Percentiles rank a stretch among this genome's conserved stretches.
Conservation (phyloP, 441 rosid genomes). For the Gossypium davidsonii region DNA sequence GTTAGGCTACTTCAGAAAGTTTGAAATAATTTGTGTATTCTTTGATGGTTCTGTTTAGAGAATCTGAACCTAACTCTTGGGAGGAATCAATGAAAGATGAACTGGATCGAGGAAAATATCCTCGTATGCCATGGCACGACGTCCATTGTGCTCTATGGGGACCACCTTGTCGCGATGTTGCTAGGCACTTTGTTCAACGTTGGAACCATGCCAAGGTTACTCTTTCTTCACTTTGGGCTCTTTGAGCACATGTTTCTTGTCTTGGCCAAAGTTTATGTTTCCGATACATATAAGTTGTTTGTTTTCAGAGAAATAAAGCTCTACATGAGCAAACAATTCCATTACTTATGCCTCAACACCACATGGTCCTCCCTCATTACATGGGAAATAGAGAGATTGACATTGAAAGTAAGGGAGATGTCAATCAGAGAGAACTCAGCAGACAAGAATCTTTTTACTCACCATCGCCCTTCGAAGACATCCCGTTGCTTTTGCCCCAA, state of each 20-base stretch:
- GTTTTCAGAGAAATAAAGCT: constrained; percentile 62
- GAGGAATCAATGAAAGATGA: constrained; percentile 69
- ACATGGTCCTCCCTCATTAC: constrained; percentile 80
- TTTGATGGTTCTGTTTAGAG: constrained; percentile 29
- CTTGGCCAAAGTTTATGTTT: constrained; percentile 4
- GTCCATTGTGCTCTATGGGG: constrained; percentile 81
- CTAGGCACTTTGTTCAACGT: constrained; percentile 68
- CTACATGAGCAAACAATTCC: constrained; percentile 61
- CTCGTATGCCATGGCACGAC: constrained; percentile 88
- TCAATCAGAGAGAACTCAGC: constrained; percentile 30
- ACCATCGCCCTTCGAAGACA: constrained; percentile 47
- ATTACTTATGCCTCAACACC: constrained; percentile 69
- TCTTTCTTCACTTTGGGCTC: neutral
- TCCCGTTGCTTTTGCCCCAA: constrained; percentile 68
- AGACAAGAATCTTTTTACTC: constrained; percentile 52
- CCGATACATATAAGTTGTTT: constrained; percentile 11
- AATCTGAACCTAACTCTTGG: constrained; percentile 82
- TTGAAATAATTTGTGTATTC: constrained; percentile 8
- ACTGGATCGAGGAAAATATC: constrained; percentile 54
- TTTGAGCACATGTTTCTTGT: neutral
- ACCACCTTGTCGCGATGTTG: constrained; percentile 70
- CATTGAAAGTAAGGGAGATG: constrained; percentile 25
- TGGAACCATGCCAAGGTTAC: constrained; percentile 80
- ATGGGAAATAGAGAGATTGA: constrained; percentile 59
- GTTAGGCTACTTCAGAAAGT: neutral